These are phyloP conservation scores for Stachybotrys chartarum DNA, from an alignment of 2,329 filamentous ascomycete species.

Conservation along the genomic window DNA sequence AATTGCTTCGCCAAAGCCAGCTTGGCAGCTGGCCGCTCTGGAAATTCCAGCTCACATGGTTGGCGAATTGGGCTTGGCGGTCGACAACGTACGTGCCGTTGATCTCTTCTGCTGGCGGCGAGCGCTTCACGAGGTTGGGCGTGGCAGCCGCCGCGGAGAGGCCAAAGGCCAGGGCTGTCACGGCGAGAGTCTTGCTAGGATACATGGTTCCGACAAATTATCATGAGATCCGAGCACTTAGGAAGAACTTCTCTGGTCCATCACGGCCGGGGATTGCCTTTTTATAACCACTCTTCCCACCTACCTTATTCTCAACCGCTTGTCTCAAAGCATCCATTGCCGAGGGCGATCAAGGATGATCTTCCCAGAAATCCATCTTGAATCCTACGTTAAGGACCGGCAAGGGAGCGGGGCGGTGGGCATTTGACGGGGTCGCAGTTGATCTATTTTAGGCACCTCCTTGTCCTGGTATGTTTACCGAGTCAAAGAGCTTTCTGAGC, in stretches of 20 bases:
- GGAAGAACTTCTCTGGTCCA: too few relatives aligned
- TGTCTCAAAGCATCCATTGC: background rate
- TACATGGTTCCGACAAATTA: background rate
- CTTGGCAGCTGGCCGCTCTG: slow-evolving; percentile 11
- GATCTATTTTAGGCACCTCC: background rate
- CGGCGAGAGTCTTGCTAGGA: background rate
- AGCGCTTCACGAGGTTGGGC: slow-evolving; percentile 6
- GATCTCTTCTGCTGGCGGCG: slow-evolving; percentile 8
- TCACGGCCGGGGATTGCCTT: too few relatives aligned
- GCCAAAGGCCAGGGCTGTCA: background rate
- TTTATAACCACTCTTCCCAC: background rate
- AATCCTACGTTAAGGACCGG: background rate
- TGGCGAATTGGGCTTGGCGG: slow-evolving; percentile 10
- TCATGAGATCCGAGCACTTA: too few relatives aligned
- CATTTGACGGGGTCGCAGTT: background rate
- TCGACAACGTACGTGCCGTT: slow-evolving; percentile 16
- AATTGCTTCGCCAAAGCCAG: slow-evolving; percentile 15
- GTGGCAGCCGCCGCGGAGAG: background rate
- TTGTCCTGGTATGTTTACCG: background rate
- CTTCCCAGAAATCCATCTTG: background rate
- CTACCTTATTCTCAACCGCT: background rate
- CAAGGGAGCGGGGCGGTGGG: background rate
- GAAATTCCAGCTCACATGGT: slow-evolving; percentile 14
- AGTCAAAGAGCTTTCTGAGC: too few relatives aligned
- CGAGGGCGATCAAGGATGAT: background rate